Evolutionary conservation across 202 grass and related monocot species (phyloP).

Genomic region (Eragrostis tef): DNA sequence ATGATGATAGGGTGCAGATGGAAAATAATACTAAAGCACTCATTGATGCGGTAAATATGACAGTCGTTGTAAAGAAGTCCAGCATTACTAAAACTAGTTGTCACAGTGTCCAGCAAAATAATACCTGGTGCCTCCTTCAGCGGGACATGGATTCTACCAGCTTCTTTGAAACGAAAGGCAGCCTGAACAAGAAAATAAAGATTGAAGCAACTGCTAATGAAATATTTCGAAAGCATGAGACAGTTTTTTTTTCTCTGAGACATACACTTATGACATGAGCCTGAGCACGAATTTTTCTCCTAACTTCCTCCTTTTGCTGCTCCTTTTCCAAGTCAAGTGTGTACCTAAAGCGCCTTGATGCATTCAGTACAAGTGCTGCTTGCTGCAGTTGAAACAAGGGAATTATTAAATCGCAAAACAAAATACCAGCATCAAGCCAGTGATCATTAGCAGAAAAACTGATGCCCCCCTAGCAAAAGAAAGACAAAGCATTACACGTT

Average conservation of each 20-base stretch:
- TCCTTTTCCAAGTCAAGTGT: constrained; percentile 90
- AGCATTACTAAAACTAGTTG: background rate
- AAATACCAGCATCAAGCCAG: background rate
- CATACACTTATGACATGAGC: constrained; percentile 84
- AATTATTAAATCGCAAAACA: constrained; percentile 27
- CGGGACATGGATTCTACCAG: constrained; percentile 52
- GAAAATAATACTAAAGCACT: constrained; percentile 39
- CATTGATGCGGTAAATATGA: background rate
- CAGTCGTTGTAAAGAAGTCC: background rate
- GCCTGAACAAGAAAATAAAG: constrained; percentile 61
- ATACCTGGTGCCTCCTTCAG: constrained; percentile 44
- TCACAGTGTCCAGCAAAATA: background rate
- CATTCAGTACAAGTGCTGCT: constrained; percentile 88
- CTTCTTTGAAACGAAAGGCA: constrained; percentile 76
- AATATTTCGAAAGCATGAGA: constrained; percentile 13
- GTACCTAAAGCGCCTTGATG: constrained; percentile 88
- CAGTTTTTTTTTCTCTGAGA: background rate
- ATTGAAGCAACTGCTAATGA: constrained; percentile 6
- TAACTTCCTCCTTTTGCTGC: constrained; percentile 72
- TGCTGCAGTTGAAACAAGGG: constrained; percentile 50
- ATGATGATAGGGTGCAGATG: background rate
- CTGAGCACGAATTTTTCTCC: constrained; percentile 85
- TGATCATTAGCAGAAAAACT: background rate
- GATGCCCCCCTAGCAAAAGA: background rate
- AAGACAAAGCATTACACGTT: background rate